Base-by-base conservation (phyloP, 2,329 filamentous ascomycete species). In the Ophidiomyces ophidiicola region DNA sequence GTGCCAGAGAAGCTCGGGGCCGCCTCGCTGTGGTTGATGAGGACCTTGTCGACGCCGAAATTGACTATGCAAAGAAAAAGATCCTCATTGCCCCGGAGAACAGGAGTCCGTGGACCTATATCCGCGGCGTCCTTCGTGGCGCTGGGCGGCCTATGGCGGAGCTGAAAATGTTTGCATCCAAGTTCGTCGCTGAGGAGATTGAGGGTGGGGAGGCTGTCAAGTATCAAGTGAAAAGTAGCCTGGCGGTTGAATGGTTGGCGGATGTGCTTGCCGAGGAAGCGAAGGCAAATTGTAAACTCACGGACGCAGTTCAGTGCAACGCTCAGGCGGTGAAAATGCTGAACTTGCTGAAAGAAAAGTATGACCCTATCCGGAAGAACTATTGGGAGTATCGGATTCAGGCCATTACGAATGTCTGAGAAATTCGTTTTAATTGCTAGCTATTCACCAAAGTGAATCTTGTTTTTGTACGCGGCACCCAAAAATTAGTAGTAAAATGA, bases 81-180 rank as follows among this genome's bases (percentile, higher is more conserved):
- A 84, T 93, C 45, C 60, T 67, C 23, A 67, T 81, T 46, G 86
- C 87, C 28, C 90, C 90, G 32, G 87, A 96, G 69, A 98, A 96
- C 60, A 82, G 86, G 59, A 88, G 82, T 49, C 74, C 86, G 1
- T 98, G 90, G 90, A 90, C 86, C 59, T 98, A 94, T 60, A 67
- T 94, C 10, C 69, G 78, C 21, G 90, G 83, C 2, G 76, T 85
- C 32, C 59, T 92, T 44, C 69, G 70, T 43, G 82, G 84, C 53
- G 76, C 75, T 1, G 76, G 65, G 5, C 60, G 68, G 25, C 58
- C 61, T 3, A 48, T 72, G 34, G 59, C 51, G 2, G 64, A 67
- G 12, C 58, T 76, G 54, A 70, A 70, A 52, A 60, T 54, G 1
- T 74, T 78, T 50, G 72, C 66, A 12, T 57, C 61, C 44, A 60